These are phyloP conservation scores for Trametes hirsuta DNA, from an alignment of 1,284 basidiomycete genomes.

Conservation along the genomic window DNA sequence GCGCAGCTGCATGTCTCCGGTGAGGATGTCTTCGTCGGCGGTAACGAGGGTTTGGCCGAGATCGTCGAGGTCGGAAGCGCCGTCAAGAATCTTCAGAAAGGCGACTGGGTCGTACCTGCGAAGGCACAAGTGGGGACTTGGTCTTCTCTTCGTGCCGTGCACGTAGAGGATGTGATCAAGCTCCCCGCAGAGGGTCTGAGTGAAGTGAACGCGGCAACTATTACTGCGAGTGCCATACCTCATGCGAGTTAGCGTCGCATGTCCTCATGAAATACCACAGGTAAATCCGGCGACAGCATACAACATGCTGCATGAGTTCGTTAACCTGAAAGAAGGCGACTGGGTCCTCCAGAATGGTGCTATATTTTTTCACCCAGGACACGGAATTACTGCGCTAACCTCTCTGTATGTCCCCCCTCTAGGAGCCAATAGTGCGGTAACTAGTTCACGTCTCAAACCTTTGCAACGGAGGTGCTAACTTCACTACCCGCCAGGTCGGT, in stretches of 20 bases:
- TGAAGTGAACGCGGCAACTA: conserved; percentile 72
- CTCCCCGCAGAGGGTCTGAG: conserved; percentile 55
- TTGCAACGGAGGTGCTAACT: neutral
- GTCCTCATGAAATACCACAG: conserved; percentile 39
- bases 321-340: conserved; percentile 62
- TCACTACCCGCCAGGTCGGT: conserved; percentile 55
- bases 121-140: conserved; percentile 78
- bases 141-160: conserved; percentile 64
- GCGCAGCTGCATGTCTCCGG: conserved; percentile 35
- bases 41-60: conserved; percentile 80
- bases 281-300: conserved; percentile 85
- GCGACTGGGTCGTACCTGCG: conserved; percentile 79
- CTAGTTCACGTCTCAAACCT: conserved; percentile 26
- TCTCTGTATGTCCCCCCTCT: neutral
- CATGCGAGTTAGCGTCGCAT: neutral
- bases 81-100: conserved; percentile 51
- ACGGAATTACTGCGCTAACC: neutral
- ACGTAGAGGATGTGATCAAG: conserved; percentile 58
- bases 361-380: neutral
- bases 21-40: conserved; percentile 60
- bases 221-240: conserved; percentile 53
- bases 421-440: conserved; percentile 77
- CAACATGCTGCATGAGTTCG: conserved; percentile 78
- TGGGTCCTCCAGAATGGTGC: conserved; percentile 82
- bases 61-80: conserved; percentile 63